Evolutionary conservation across 495 filamentous ascomycete genomes (phyloP), one percentile per base, ranked within the genome.

Genomic region (Aspergillus steynii): DNA sequence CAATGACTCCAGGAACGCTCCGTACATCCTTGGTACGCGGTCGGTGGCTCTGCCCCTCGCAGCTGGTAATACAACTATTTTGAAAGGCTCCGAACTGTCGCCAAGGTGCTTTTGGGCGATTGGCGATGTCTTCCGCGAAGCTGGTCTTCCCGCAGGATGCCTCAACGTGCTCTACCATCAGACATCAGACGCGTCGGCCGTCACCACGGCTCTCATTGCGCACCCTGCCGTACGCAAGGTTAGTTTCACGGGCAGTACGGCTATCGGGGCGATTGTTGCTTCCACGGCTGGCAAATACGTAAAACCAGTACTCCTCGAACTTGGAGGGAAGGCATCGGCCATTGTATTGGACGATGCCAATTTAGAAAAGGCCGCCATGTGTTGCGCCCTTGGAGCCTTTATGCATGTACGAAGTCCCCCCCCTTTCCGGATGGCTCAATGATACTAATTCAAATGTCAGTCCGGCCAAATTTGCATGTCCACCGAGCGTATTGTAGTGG

Each of bases 401-500:
- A 64, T 86, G 68, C 80, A 86, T 51, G 77, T 80, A 71, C 37
- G 37, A 12, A 60, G 74, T 75, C 12, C 6, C 42, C 12, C 5
- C 8, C 3, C 27, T 32, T 25, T 7, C 9, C 14, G 20, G 5
- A 25, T 46, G 55, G 6, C 26, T 8, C n/a, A 14, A 12, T 0
- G 48, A 53, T 32, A 34, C 59, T 68, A 47, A 68, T 54, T 5
- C 3, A 27, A 25, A 59, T 47, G 50, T 29, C 62, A 85, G 76
- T 77, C 84, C 27, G 93, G 93, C 1, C 93, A 97, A 79, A 85
- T 96, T 53, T 97, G 93, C 79, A 95, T 97, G 93, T 84, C 86
- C 2, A 96, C 92, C 0, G 93, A 97, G 77, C 86, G 89, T 29
- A 90, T 97, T 69, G 74, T 97, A 26, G 90, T 96, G 27, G 90